Evolutionary conservation across 306 rosid genomes (phyloP).

Genomic region (Carpinus fangiana): DNA sequence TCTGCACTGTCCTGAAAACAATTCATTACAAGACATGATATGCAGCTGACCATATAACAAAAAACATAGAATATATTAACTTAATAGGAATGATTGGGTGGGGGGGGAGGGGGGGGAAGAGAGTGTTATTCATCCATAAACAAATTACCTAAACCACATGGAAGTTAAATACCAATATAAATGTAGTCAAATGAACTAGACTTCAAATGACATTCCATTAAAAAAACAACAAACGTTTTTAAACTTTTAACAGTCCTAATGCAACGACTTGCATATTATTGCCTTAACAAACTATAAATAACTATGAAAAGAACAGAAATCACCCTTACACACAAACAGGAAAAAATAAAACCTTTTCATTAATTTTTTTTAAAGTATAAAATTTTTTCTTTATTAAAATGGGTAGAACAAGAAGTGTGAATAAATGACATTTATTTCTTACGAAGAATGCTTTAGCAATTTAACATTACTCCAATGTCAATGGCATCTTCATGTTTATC

Average conservation of each 20-base stretch:
- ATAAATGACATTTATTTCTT: background rate
- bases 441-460: conserved; percentile 19
- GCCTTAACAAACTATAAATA: background rate
- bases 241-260: background rate
- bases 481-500: conserved; percentile 1
- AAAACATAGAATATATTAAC: conserved; percentile 16
- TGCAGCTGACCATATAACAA: conserved; percentile 28
- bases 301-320: background rate
- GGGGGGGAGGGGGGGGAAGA: too few species aligned
- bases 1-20: conserved; percentile 81
- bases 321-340: background rate
- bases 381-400: background rate
- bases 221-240: background rate
- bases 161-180: background rate
- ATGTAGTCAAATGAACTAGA: background rate
- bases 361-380: too few species aligned
- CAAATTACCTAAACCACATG: background rate
- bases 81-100: background rate
- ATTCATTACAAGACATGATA: conserved; percentile 38
- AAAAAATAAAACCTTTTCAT: too few species aligned
- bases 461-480: conserved; percentile 8
- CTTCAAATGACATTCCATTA: background rate
- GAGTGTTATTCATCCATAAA: too few species aligned
- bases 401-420: background rate
- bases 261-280: background rate